These are phyloP conservation scores for Actinomortierella ambigua DNA, from an alignment of 371 early-diverging fungal genomes.

Conservation along the genomic window DNA sequence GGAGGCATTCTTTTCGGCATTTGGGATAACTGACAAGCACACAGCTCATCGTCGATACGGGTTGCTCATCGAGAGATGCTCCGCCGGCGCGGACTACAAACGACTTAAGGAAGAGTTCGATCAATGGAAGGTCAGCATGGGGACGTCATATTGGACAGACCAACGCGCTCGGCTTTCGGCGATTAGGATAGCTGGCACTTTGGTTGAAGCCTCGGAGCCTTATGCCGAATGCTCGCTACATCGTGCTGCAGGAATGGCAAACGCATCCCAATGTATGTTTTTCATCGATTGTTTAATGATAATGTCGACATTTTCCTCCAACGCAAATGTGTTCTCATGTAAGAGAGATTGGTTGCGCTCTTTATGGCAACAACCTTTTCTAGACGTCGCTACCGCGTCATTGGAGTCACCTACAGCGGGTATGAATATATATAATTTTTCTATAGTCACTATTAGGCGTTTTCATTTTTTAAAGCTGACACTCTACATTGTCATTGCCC, in stretches of 20 bases:
- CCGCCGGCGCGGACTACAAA: slow-evolving; percentile 3
- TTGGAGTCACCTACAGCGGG: too few species aligned
- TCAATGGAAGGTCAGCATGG: slow-evolving; percentile 14
- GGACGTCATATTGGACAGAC: slow-evolving; percentile 13
- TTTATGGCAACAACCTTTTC: too few species aligned
- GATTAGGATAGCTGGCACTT: slow-evolving; percentile 11
- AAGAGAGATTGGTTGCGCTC: too few species aligned
- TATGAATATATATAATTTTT: too few species aligned
- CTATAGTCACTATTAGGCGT: too few species aligned
- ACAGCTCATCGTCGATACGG: slow-evolving; percentile 18
- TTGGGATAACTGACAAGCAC: slow-evolving; percentile 4
- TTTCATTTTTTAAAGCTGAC: too few species aligned
- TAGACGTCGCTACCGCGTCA: too few species aligned
- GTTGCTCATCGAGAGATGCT: slow-evolving; percentile 10
- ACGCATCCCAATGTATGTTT: too few species aligned
- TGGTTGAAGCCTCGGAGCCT: slow-evolving; percentile 16
- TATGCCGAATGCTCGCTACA: slow-evolving; percentile 5
- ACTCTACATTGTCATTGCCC: too few species aligned
- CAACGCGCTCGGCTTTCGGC: slow-evolving; percentile 16
- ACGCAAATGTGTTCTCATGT: too few species aligned
- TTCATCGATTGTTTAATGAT: too few species aligned
- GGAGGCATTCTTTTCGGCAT: slow-evolving; percentile 10
- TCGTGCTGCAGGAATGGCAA: slow-evolving; percentile 8
- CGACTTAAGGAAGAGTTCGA: slow-evolving; percentile 13
- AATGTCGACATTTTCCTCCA: too few species aligned